Evolutionary conservation across 2,329 filamentous ascomycete species (phyloP).

Genomic region (Microdochium paspali): DNA sequence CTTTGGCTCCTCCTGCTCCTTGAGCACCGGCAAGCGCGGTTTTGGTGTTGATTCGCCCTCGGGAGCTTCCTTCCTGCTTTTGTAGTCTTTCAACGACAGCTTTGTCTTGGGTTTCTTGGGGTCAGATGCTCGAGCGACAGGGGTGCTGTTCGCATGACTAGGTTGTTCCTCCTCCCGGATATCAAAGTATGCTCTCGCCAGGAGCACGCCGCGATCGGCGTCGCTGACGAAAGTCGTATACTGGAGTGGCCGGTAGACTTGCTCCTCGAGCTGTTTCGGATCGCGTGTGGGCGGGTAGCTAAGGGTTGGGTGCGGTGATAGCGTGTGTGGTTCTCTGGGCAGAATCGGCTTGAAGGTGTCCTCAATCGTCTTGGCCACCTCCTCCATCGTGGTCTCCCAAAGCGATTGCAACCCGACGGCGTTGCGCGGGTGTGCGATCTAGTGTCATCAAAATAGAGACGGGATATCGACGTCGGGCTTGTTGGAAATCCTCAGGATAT

Average conservation of each 20-base stretch:
- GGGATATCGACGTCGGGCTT: neutral
- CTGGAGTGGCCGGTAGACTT: constrained; percentile 39
- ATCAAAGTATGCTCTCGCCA: constrained; percentile 47
- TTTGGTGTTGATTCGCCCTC: constrained; percentile 17
- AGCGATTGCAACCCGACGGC: constrained; percentile 18
- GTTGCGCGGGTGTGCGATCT: constrained; percentile 18
- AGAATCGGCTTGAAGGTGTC: constrained; percentile 41
- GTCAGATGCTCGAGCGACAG: constrained; percentile 12
- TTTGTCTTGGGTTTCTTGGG: constrained; percentile 38
- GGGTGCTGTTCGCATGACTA: constrained; percentile 22
- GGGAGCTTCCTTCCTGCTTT: constrained; percentile 38
- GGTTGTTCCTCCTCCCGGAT: constrained; percentile 42
- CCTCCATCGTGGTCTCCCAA: constrained; percentile 38
- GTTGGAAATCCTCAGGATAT: neutral
- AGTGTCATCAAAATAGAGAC: constrained; percentile 16
- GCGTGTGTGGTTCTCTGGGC: constrained; percentile 42
- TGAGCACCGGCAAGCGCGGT: constrained; percentile 10
- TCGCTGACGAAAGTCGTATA: constrained; percentile 49
- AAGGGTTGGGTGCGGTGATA: constrained; percentile 37
- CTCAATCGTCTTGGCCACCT: constrained; percentile 46
- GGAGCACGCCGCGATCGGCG: constrained; percentile 46
- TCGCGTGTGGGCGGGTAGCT: constrained; percentile 34
- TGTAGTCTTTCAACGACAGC: constrained; percentile 49
- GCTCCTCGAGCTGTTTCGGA: constrained; percentile 34
- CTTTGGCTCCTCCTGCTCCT: constrained; percentile 11